phyloP scores from a whole-genome alignment of 345 rosid species.

The Brassica cretica region DNA sequence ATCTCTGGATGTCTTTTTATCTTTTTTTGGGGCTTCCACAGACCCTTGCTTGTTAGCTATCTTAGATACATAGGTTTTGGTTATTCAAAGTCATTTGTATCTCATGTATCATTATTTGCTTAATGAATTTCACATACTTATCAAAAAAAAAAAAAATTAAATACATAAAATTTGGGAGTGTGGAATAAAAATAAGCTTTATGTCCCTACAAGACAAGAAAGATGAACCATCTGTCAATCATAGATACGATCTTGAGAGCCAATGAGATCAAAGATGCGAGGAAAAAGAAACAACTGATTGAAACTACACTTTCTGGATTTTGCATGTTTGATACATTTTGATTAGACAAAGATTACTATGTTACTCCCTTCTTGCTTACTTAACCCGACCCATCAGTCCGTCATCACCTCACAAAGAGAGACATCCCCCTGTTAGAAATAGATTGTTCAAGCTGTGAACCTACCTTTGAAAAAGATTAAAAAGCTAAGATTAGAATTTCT shows the following conservation, averaged over 20 bases:
- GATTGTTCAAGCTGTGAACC: neutral
- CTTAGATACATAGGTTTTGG: no score
- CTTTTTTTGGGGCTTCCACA: no score
- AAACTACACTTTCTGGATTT: constrained; percentile 22
- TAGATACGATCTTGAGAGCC: constrained; percentile 32
- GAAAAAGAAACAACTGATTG: constrained; percentile 28
- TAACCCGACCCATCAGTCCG: constrained; percentile 10
- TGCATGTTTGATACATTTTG: constrained; percentile 32
- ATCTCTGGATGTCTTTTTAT: no score
- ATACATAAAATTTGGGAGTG: constrained; percentile 17
- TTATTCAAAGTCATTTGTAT: no score
- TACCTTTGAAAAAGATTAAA: neutral
- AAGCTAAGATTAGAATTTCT: no score
- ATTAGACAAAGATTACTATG: constrained; percentile 30
- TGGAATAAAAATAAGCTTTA: constrained; percentile 32
- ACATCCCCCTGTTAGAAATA: neutral
- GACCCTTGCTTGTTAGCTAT: no score
- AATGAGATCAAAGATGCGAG: constrained; percentile 34
- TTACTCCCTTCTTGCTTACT: constrained; percentile 25
- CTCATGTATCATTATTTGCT: no score
- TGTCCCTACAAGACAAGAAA: constrained; percentile 16
- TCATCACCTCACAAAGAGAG: neutral
- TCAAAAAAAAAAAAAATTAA: neutral
- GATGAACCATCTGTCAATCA: constrained; percentile 36
- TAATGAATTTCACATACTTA: no score